Conservation (phyloP, 2,329 filamentous ascomycete genomes). For the Aspergillus felis region DNA sequence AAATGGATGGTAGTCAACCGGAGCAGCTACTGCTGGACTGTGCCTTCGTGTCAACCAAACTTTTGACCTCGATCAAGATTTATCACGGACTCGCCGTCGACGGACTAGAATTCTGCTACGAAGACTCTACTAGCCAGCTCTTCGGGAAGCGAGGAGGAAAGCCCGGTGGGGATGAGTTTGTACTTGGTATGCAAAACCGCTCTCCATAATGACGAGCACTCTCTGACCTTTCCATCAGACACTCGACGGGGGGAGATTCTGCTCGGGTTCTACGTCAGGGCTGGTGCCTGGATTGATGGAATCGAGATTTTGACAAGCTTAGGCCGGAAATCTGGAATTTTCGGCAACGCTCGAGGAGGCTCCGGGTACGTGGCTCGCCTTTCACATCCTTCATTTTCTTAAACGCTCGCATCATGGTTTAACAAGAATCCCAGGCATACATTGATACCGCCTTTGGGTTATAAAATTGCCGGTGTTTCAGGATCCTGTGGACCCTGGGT, state of each 20-base stretch:
- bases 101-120: constrained; percentile 89
- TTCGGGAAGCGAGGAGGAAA: constrained; percentile 79
- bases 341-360: constrained; percentile 75
- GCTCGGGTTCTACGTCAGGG: constrained; percentile 77
- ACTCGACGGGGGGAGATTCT: constrained; percentile 80
- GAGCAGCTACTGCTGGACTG: constrained; percentile 73
- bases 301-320: constrained; percentile 85
- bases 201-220: background rate
- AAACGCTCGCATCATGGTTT: constrained; percentile 1
- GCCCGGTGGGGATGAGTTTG: constrained; percentile 67
- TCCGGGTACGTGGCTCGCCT: constrained; percentile 63
- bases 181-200: constrained; percentile 60
- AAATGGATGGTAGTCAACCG: constrained; percentile 65
- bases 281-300: constrained; percentile 78
- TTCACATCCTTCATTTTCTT: background rate
- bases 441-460: constrained; percentile 83
- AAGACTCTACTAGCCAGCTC: constrained; percentile 76
- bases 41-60: constrained; percentile 62
- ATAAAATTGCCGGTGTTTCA: constrained; percentile 80
- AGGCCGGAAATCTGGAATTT: constrained; percentile 80
- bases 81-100: constrained; percentile 75
- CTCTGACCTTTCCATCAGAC: constrained; percentile 50
- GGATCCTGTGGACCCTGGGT: constrained; percentile 79
- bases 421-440: constrained; percentile 60
- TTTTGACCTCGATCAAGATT: constrained; percentile 70